phyloP scores from a whole-genome alignment of 257 asterid species.

The Galeopsis tetrahit region DNA sequence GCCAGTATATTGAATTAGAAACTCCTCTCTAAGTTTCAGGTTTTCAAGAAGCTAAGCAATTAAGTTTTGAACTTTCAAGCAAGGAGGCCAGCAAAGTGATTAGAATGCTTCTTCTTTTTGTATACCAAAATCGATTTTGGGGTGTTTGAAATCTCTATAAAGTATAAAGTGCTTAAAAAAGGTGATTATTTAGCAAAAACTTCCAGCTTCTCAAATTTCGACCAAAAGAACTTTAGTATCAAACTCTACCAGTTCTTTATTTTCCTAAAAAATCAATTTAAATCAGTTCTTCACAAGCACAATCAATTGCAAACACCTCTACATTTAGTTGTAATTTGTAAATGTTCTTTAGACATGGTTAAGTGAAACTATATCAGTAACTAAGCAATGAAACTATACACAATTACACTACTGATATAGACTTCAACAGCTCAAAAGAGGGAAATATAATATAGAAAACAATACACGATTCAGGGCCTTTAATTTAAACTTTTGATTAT shows the following conservation, averaged over 20 bases:
- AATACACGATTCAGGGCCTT: conserved; percentile 5
- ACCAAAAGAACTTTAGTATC: not conserved
- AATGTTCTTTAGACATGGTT: not conserved
- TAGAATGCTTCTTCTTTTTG: not conserved
- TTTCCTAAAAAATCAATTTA: not conserved
- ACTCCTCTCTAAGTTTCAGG: not conserved
- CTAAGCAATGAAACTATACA: not conserved
- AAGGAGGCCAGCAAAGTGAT: not conserved
- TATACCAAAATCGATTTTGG: not conserved
- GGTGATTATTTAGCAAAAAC: not conserved
- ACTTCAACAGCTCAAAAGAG: not conserved
- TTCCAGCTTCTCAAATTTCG: not conserved
- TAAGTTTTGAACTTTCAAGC: not conserved
- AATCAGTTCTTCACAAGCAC: not conserved
- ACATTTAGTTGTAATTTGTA: not conserved
- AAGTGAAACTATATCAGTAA: not conserved
- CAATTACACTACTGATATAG: not conserved
- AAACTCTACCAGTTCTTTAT: not conserved
- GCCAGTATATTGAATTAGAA: not conserved
- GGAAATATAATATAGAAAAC: not conserved
- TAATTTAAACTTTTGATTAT: not conserved
- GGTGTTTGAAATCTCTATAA: not conserved
- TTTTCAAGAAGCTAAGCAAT: conserved; percentile 5
- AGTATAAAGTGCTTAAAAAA: not conserved
- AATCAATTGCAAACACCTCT: not conserved